Base-by-base conservation (phyloP, 768 basidiomycete genomes). In the Mycena vulgaris region DNA sequence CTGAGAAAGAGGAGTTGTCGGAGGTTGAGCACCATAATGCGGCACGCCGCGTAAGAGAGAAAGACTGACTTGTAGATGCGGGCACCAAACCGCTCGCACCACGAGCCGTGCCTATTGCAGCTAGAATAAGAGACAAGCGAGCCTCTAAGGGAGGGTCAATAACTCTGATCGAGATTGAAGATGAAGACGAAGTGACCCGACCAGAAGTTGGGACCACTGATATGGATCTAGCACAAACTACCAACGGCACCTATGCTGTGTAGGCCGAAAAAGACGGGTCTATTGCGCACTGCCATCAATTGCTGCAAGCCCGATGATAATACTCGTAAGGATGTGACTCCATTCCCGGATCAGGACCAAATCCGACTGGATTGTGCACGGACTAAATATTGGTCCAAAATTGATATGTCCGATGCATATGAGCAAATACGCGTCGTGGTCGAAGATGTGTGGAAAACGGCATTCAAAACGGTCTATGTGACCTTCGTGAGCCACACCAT, bases 281-380 rank as follows among this genome's bases (percentile, higher is more conserved):
- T 47, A n/a, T 13, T 86, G 11, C 53, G 83, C 0, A 84, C 81
- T 0, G 80, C 81, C 0, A 42, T 86, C 0, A 83, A 85, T 60
- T 72, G 68, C 5, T 53, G 81, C 6, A 75, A 83, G 51, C 65
- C 78, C 0, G 86, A 86, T 66, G 77, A 81, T 1, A 86, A 88
- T 66, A 87, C 82, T 0, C 25, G 80, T 0, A 80, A 83, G 53
- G 81, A 83, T 56, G 75, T 83, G 0, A 83, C 83, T 82, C 45
- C 45, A 4, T 47, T 47, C 45, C 45, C 45, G 4, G 45, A 47
- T 47, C 45, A 47, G n/a, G 45, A 86, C 30, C 25, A 28, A 21
- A 52, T 52, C n/a, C 31, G 63, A 67, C 27, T 81, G 83, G 76
- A 78, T 33, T 78, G 80, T 1, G 80, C 79, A n/a, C n/a, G n/a